Evolutionary conservation across 73 alveolate species (phyloP), one percentile per base, ranked within the genome.

Genomic region (Symbiodinium pilosum): DNA sequence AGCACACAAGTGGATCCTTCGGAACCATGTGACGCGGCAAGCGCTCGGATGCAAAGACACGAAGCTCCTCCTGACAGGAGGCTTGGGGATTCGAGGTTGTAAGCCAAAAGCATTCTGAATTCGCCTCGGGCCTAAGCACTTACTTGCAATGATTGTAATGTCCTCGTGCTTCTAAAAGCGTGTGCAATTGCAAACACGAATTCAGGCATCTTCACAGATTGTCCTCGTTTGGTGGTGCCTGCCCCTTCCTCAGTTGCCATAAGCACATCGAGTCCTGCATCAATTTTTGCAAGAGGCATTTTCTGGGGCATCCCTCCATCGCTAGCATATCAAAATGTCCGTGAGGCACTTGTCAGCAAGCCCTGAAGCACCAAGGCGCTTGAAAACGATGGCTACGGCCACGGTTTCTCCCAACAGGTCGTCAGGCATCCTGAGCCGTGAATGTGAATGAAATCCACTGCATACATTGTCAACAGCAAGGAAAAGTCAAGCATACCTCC

Each of bases 391-490:
- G 36, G 98, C 98, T 21, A 75, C 68, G 0, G 98, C 98, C 16
- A 93, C 98, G 0, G 98, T 93, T 52, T 93, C 98, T 4, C 98
- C 98, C 43, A 93, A 86, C n/a, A 43, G 54, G 24, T 73, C 93
- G 52, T 93, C 93, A 1, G 98, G 98, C 98, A 93, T 69, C 39
- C 81, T 64, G 24, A 9, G 81, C 81, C 8, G 21, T 1, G 41
- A 28, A 0, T 47, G 21, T 47, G 59, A 47, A 47, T 6, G 59
- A 9, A 47, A n/a, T n/a, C n/a, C n/a, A n/a, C n/a, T n/a, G n/a
- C n/a, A n/a, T n/a, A n/a, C n/a, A n/a, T n/a, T n/a, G n/a, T n/a
- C n/a, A n/a, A n/a, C n/a, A n/a, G n/a, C n/a, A n/a, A n/a, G n/a
- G n/a, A n/a, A n/a, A n/a, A n/a, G n/a, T n/a, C n/a, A n/a, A n/a